A percentile compares a stretch with the other conserved stretches of the same genome.
phyloP scores from a whole-genome alignment of 2,329 filamentous ascomycete species.

The Fusarium chaquense region DNA sequence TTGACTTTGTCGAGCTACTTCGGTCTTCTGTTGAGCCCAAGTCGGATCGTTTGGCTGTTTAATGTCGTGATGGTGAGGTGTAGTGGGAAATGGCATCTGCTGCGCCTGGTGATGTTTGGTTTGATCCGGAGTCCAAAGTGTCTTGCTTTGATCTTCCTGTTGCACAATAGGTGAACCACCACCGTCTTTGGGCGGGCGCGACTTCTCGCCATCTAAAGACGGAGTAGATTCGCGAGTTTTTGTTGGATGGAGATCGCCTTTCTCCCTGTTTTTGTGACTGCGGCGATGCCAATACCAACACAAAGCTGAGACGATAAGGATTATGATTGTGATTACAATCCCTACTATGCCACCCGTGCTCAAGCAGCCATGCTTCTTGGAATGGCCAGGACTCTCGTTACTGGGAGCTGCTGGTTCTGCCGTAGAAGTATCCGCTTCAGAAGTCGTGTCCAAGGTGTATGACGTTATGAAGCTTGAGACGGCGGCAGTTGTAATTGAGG shows the following conservation, averaged over 20 bases:
- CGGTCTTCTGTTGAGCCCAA: too few species aligned
- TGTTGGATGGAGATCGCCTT: too few species aligned
- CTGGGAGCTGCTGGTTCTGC: fast-evolving
- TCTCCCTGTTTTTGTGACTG: not conserved
- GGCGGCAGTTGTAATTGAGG: fast-evolving
- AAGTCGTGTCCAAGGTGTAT: not conserved
- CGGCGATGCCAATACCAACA: not conserved
- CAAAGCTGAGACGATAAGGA: not conserved
- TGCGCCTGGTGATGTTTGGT: not conserved
- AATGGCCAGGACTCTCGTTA: not conserved
- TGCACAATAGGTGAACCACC: too few species aligned
- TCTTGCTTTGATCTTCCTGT: not conserved
- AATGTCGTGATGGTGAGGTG: not conserved
- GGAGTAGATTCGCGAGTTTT: not conserved
- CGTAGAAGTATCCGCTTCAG: not conserved
- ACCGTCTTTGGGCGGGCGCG: not conserved
- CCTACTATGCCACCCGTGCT: not conserved
- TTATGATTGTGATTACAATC: not conserved
- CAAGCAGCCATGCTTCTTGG: not conserved
- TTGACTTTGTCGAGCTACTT: not conserved
- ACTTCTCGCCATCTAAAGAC: not conserved
- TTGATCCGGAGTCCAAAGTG: not conserved
- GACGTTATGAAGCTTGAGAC: not conserved
- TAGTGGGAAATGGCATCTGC: not conserved
- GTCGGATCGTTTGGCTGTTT: too few species aligned